Percentiles rank a stretch among this genome's conserved stretches.
Conservation (phyloP, 768 basidiomycete genomes). For the Daedaleopsis sinensis region DNA sequence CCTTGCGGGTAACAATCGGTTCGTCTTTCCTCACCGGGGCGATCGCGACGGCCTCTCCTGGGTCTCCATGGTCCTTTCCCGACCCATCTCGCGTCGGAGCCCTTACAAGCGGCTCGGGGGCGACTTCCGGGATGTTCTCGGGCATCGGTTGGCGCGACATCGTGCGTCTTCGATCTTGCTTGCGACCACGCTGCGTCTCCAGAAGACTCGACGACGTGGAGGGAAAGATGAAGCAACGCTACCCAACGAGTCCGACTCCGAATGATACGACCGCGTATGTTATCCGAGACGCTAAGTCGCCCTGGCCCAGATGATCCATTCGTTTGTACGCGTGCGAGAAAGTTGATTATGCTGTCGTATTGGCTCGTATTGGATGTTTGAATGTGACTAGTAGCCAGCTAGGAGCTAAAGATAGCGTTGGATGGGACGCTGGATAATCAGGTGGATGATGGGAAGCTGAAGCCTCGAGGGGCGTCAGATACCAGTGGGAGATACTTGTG, state of each 20-base stretch:
- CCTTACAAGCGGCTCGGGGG: conserved; percentile 4
- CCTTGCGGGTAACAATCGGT: conserved; percentile 66
- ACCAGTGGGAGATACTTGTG: no score
- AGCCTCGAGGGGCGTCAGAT: no score
- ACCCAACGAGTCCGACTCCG: no score
- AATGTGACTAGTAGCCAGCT: conserved; percentile 3
- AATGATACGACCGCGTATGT: no score
- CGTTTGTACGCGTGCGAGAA: no score
- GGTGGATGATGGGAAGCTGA: conserved; percentile 16
- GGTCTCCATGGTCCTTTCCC: conserved; percentile 7
- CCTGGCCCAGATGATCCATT: no score
- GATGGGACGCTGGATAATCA: conserved; percentile 9
- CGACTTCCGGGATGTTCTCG: conserved; percentile 5
- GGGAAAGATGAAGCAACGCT: no score
- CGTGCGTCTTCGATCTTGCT: not conserved
- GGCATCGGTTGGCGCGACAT: conserved; percentile 18
- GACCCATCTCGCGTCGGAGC: conserved; percentile 7
- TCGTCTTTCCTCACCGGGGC: conserved; percentile 42
- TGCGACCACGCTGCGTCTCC: no score
- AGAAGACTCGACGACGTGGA: no score
- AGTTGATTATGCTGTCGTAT: conserved; percentile 1
- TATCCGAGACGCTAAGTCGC: no score
- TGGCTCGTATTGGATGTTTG: not conserved
- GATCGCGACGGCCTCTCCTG: conserved; percentile 11
- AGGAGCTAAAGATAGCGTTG: no score